Evolutionary conservation across 495 filamentous ascomycete species (phyloP), one percentile per base, ranked within the genome.

Genomic region (Neurospora sp.): DNA sequence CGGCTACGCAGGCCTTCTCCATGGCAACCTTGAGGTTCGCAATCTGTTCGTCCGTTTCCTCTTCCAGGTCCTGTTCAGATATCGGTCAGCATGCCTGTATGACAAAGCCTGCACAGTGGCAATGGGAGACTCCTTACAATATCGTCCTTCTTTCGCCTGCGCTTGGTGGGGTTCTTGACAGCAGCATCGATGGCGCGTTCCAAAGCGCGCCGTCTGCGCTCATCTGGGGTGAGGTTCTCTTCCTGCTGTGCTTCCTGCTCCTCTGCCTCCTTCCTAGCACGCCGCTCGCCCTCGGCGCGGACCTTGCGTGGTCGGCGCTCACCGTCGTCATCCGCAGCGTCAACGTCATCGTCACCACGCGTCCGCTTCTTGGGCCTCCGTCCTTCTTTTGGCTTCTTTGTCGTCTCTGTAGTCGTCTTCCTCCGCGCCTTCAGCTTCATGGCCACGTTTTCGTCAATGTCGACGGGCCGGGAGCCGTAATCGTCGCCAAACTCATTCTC

Each of bases 171-270:
- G 74, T 93, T 92, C 82, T 94, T 93, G 77, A 94, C 80, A 2
- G 94, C 93, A 71, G 91, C 92, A 78, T 97, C 93, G 87, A 98
- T 94, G 69, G 89, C 90, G 75, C 90, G 87, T 77, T 97, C 93
- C 38, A 99, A 88, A 39, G 92, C 93, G 69, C 92, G 86, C 72
- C 89, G 89, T 70, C 93, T 89, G 77, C 92, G 89, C 90, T 92
- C 88, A 75, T 91, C 89, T 0, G 86, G 86, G 0, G 85, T 86
- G 62, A 90, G 77, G 75, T 88, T 79, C 80, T 93, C 91, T 71
- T 94, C 93, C 77, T 89, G 87, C 73, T 89, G 89, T 39, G 84
- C 84, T 4, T 84, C 82, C 48, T 80, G 80, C 11, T 87, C 82
- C 73, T 84, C 78, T 69, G 73, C 91, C 34, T 88, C 83, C 74